Evolutionary conservation across 768 basidiomycete genomes (phyloP).

Genomic region (Crassisporium funariophilum): DNA sequence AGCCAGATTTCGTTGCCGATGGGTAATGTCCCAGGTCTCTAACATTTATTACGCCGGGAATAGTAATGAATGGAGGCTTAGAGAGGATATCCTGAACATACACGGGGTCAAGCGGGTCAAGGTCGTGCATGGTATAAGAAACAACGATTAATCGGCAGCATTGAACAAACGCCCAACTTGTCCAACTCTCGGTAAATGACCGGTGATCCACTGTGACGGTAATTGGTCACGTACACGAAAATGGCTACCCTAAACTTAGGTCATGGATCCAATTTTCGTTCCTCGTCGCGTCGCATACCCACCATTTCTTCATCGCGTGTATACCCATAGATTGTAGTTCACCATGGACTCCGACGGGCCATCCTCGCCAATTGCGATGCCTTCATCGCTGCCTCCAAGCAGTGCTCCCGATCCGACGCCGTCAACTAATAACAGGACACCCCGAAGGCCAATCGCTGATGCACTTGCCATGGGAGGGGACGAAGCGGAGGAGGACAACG

Average conservation of each 20-base stretch:
- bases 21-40: conserved; percentile 71
- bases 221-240: conserved; percentile 37
- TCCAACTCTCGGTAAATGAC: neutral
- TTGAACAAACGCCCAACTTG: neutral
- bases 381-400: conserved; percentile 54
- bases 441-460: conserved; percentile 48
- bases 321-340: conserved; percentile 8
- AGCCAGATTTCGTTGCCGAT: conserved; percentile 45
- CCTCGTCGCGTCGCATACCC: conserved; percentile 31
- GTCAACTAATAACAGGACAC: conserved; percentile 34
- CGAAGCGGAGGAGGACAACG: conserved; percentile 47
- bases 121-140: conserved; percentile 41
- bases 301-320: conserved; percentile 13
- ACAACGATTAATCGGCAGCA: conserved; percentile 8
- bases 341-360: conserved; percentile 59
- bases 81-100: conserved; percentile 69
- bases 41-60: conserved; percentile 76
- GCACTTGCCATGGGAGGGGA: conserved; percentile 59
- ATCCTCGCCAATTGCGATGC: conserved; percentile 53
- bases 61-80: conserved; percentile 65
- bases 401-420: conserved; percentile 44
- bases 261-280: conserved; percentile 31
- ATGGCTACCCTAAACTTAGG: conserved; percentile 37
- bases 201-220: conserved; percentile 14
- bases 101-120: conserved; percentile 66